A percentile compares a stretch with the other conserved stretches of the same genome.
These are phyloP conservation scores for Dispira simplex DNA, from an alignment of 192 early-diverging fungal species.

Conservation along the genomic window DNA sequence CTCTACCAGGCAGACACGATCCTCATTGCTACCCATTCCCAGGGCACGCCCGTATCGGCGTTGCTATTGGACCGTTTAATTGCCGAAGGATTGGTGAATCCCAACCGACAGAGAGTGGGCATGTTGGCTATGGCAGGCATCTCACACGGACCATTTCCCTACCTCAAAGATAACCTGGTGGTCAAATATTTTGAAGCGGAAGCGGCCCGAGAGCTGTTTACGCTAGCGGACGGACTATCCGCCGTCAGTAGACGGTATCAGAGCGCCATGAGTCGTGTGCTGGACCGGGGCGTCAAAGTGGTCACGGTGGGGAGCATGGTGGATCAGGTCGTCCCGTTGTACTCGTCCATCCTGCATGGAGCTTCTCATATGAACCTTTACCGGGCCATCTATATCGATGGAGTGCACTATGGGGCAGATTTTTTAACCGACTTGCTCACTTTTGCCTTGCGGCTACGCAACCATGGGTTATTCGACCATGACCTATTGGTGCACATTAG, in stretches of 20 bases:
- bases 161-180: constrained; percentile 63
- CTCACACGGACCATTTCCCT: constrained; percentile 75
- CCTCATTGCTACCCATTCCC: constrained; percentile 82
- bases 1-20: constrained; percentile 47
- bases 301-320: constrained; percentile 77
- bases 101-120: constrained; percentile 48
- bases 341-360: constrained; percentile 54
- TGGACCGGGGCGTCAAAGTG: constrained; percentile 52
- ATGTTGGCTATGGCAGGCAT: constrained; percentile 91
- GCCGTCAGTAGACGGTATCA: constrained; percentile 52
- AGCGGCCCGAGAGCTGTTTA: constrained; percentile 84
- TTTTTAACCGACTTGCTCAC: constrained; percentile 79
- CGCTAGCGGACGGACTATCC: constrained; percentile 72
- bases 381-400: constrained; percentile 84
- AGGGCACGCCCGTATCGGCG: constrained; percentile 82
- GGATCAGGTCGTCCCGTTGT: constrained; percentile 91
- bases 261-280: constrained; percentile 44
- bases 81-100: constrained; percentile 42
- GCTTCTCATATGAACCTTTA: constrained; percentile 66
- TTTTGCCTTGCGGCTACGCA: constrained; percentile 75
- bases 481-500: constrained; percentile 73
- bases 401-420: constrained; percentile 59
- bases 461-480: constrained; percentile 76
- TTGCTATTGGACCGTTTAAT: constrained; percentile 63
- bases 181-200: constrained; percentile 84